Conservation (phyloP, 1,139 yeast species). For the Saccharomyces hybrid region DNA sequence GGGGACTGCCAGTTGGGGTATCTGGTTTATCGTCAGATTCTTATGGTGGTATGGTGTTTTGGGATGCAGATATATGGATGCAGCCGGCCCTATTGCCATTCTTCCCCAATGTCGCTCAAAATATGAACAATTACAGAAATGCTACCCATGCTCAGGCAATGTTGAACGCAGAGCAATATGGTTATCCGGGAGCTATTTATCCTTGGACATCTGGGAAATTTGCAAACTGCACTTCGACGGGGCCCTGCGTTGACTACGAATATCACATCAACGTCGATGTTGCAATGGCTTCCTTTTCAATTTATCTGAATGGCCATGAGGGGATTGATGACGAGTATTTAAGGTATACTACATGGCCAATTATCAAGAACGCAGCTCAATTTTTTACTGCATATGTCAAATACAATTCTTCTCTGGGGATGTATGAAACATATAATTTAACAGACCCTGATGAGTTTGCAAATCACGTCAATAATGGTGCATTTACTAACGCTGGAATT, state of each 20-base stretch:
- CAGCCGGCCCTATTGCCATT: slow-evolving; percentile 62
- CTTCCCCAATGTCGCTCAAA: slow-evolving; percentile 54
- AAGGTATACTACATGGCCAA: slow-evolving; percentile 51
- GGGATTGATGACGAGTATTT: slow-evolving; percentile 51
- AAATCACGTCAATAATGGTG: slow-evolving; percentile 71
- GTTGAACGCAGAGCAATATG: slow-evolving; percentile 41
- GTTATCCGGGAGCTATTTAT: slow-evolving; percentile 55
- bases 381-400: slow-evolving; percentile 53
- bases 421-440: slow-evolving; percentile 55
- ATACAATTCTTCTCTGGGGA: slow-evolving; percentile 42
- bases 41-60: slow-evolving; percentile 80
- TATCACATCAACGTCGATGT: slow-evolving; percentile 73
- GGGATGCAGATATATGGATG: slow-evolving; percentile 87
- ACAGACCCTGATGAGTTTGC: slow-evolving; percentile 89
- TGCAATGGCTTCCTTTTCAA: slow-evolving; percentile 59
- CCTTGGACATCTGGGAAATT: slow-evolving; percentile 73
- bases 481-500: slow-evolving; percentile 73
- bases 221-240: slow-evolving; percentile 69
- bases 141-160: slow-evolving; percentile 56
- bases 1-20: slow-evolving; percentile 50
- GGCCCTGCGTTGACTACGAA: slow-evolving; percentile 69
- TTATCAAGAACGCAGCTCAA: slow-evolving; percentile 60
- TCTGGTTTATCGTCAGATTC: slow-evolving; percentile 73
- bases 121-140: slow-evolving; percentile 52
- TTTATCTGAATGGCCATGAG: slow-evolving; percentile 49